These are phyloP conservation scores for Metarhizium anisopliae DNA, from an alignment of 2,329 filamentous ascomycete species.

Conservation along the genomic window DNA sequence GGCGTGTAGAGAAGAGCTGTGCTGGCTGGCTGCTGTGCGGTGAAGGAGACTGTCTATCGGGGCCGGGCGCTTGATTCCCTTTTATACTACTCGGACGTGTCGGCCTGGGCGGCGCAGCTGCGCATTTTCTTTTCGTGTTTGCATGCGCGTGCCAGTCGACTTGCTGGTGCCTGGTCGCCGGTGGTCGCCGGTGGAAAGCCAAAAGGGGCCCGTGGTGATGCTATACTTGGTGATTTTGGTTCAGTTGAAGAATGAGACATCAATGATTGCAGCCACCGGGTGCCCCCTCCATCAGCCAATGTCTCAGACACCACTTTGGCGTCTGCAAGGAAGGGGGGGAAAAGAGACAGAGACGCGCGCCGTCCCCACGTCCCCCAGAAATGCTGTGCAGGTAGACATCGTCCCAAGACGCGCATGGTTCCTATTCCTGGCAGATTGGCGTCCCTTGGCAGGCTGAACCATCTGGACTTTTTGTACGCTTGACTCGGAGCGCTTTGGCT, in stretches of 20 bases:
- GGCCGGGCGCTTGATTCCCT: constrained; percentile 1
- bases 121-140: background rate
- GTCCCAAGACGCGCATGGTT: no score
- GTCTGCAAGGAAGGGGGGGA: no score
- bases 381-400: no score
- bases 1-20: background rate
- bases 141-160: background rate
- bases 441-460: no score
- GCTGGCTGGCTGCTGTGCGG: background rate
- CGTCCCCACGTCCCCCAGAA: no score
- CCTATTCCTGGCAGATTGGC: no score
- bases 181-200: background rate
- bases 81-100: background rate
- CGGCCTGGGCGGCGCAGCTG: background rate
- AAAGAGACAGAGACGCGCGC: no score
- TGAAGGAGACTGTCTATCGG: background rate
- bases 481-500: no score
- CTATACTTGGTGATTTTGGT: constrained; percentile 3
- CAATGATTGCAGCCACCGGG: background rate
- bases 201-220: background rate
- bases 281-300: background rate
- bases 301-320: no score
- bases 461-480: no score
- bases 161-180: background rate
- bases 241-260: constrained; percentile 4